Evolutionary conservation across 495 filamentous ascomycete species (phyloP), one percentile per base, ranked within the genome.

Genomic region (Penicillium salamii): DNA sequence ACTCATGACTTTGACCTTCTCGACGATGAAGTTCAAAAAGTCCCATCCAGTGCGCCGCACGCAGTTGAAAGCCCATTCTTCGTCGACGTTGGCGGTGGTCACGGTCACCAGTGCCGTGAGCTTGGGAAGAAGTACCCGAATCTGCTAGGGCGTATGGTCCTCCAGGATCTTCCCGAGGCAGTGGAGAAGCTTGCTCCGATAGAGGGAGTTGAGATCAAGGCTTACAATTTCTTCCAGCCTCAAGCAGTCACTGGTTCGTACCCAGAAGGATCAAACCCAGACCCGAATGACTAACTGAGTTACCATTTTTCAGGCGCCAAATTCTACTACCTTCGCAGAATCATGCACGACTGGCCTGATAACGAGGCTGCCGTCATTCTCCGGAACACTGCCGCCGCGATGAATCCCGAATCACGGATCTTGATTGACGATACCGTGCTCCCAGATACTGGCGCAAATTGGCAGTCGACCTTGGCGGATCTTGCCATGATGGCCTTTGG

Each of bases 71-170:
- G 36, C 21, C 49, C 54, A 3, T 53, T 80, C 28, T 67, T 79
- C 24, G 77, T 84, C 12, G 76, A 84, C 46, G 62, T 83, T 0
- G 79, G 79, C 7, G 78, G 81, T 31, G 66, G 74, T 1, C 61
- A 73, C 23, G 80, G 80, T n/a, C 75, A 83, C 19, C 77, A 82
- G 37, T 69, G 68, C 36, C 59, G 65, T 23, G 61, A 60, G 7
- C 71, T 84, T 19, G 65, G 62, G 28, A 59, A 71, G 37, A 71
- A 61, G 39, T 72, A 66, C 21, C 76, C 74, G 0, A 34, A 66
- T 12, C 52, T 80, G 0, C 50, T 63, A 0, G 77, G 74, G 0
- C 61, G 61, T 13, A 61, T 86, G 17, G 55, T 85, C 5, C 50
- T 83, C 3, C 79, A 86, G 47, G 82, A 87, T 47, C 59, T 77